Conservation (phyloP, 164 flowering plant species). For the Pachysandra terminalis region DNA sequence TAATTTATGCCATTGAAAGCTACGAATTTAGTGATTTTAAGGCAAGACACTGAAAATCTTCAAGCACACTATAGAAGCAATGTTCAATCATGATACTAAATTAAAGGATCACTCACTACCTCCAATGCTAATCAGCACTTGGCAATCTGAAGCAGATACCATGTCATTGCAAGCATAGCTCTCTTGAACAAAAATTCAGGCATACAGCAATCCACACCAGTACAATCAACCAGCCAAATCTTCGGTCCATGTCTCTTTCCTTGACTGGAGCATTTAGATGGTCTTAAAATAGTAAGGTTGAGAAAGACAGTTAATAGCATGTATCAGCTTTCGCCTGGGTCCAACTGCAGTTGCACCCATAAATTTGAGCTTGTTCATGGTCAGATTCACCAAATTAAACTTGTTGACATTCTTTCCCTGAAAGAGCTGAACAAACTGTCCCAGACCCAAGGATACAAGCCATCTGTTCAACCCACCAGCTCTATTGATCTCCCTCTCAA, state of each 20-base stretch:
- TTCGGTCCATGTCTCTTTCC: background rate
- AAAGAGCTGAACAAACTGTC: constrained; percentile 57
- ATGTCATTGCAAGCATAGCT: too few relatives aligned
- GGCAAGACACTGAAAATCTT: too few relatives aligned
- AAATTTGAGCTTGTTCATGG: constrained; percentile 85
- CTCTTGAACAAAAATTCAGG: too few relatives aligned
- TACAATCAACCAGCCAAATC: too few relatives aligned
- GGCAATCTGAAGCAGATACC: too few relatives aligned
- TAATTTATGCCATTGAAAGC: too few relatives aligned
- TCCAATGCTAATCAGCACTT: too few relatives aligned
- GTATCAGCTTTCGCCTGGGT: constrained; percentile 88
- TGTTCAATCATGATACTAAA: too few relatives aligned
- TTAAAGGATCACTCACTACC: too few relatives aligned
- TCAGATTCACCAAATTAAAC: constrained; percentile 62
- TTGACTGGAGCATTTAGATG: background rate
- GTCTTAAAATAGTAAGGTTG: constrained; percentile 49
- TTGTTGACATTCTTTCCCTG: constrained; percentile 39
- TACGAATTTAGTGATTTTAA: too few relatives aligned
- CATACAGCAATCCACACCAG: too few relatives aligned
- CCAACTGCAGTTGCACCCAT: constrained; percentile 91
- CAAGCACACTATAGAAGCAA: too few relatives aligned
- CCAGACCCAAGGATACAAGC: constrained; percentile 73
- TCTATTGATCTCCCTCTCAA: constrained; percentile 64
- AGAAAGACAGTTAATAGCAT: constrained; percentile 78
- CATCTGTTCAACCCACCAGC: constrained; percentile 87